Evolutionary conservation across 768 basidiomycete species (phyloP).

Genomic region (Rhizopogon roseolus): DNA sequence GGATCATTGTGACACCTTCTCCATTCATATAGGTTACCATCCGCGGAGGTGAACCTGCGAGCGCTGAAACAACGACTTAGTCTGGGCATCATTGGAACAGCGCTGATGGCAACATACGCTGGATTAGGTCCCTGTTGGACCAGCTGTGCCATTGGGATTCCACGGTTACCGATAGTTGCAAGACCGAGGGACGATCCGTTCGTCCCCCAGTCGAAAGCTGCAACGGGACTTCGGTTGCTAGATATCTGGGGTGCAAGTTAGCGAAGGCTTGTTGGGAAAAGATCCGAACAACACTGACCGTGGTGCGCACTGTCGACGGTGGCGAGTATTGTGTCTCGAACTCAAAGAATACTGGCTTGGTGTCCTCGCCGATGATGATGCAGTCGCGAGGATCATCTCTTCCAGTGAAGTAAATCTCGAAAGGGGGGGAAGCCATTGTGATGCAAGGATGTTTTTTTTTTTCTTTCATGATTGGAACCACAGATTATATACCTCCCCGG

Average conservation of each 20-base stretch:
- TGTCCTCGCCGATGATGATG: conserved; percentile 63
- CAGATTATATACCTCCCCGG: conserved; percentile 24
- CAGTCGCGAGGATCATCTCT: conserved; percentile 63
- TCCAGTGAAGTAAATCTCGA: conserved; percentile 65
- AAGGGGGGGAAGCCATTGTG: conserved; percentile 35
- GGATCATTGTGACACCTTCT: conserved; percentile 43
- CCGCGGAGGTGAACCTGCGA: conserved; percentile 53
- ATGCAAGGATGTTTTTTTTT: conserved; percentile 4
- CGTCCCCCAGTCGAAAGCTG: conserved; percentile 43
- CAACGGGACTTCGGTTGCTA: conserved; percentile 48
- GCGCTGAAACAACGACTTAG: conserved; percentile 36
- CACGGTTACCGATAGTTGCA: conserved; percentile 49
- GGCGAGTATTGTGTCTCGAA: conserved; percentile 49
- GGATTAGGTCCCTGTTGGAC: conserved; percentile 46
- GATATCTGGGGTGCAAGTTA: conserved; percentile 30
- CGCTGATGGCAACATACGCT: conserved; percentile 35
- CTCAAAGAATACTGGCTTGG: conserved; percentile 53
- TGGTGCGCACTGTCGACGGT: conserved; percentile 21
- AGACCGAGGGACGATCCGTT: conserved; percentile 29
- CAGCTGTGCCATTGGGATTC: conserved; percentile 59
- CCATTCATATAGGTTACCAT: conserved; percentile 65
- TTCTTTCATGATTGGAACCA: not conserved
- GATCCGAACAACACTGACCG: conserved; percentile 11
- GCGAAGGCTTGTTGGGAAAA: conserved; percentile 28
- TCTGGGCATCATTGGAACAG: conserved; percentile 8